Evolutionary conservation across 2,329 filamentous ascomycete species (phyloP).

Genomic region (Exophiala viscosa): DNA sequence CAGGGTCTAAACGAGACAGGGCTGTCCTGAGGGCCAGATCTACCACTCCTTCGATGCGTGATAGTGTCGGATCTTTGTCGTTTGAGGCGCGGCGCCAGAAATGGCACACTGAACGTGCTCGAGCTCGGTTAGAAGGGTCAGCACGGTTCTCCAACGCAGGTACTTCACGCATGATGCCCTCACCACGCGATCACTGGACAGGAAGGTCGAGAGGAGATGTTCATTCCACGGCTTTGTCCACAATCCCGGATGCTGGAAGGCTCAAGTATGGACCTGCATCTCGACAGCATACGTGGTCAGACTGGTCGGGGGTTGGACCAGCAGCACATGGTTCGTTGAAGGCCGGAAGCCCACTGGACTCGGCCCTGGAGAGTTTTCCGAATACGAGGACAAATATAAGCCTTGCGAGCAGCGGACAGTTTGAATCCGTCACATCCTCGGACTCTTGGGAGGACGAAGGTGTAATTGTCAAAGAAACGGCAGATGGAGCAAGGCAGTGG

Average conservation of each 20-base stretch:
- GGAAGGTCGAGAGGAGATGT: background rate
- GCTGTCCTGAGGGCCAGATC: background rate
- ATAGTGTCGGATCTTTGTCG: constrained; percentile 2
- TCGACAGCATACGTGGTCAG: constrained; percentile 16
- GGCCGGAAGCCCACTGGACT: constrained; percentile 1
- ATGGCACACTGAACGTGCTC: constrained; percentile 23
- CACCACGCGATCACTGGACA: background rate
- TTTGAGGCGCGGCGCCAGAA: constrained; percentile 19
- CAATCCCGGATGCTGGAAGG: background rate
- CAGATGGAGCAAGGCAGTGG: constrained; percentile 27
- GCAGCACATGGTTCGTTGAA: background rate
- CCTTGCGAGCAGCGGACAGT: constrained; percentile 19
- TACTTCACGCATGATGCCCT: constrained; percentile 5
- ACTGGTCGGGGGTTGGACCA: constrained; percentile 12
- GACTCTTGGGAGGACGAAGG: constrained; percentile 27
- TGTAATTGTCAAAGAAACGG: constrained; percentile 26
- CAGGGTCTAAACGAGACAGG: background rate
- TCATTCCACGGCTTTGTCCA: background rate
- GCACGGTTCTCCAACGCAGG: constrained; percentile 23
- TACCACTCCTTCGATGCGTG: constrained; percentile 1
- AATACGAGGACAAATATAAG: constrained; percentile 5
- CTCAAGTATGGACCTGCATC: background rate
- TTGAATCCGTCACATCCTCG: constrained; percentile 22
- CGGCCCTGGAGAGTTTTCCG: background rate
- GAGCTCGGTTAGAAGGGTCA: constrained; percentile 18